A percentile compares a stretch with the other conserved stretches of the same genome.
These are phyloP conservation scores for Aegle marmelos DNA, from an alignment of 345 rosid species.

Conservation along the genomic window DNA sequence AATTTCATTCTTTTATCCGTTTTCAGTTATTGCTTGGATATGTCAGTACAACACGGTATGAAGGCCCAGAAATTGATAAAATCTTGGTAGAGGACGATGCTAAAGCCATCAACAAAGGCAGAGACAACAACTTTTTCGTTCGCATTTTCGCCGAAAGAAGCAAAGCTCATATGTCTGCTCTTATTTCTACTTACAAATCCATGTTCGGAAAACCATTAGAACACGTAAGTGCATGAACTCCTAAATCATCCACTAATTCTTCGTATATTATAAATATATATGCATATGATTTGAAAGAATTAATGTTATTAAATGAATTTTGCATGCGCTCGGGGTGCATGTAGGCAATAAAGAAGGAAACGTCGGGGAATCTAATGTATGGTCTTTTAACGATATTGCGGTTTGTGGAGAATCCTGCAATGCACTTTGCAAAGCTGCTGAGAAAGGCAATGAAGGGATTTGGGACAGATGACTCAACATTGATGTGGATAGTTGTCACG, in stretches of 20 bases:
- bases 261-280: no score
- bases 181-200: constrained; percentile 32
- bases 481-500: constrained; percentile 53
- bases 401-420: constrained; percentile 54
- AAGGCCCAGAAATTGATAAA: constrained; percentile 65
- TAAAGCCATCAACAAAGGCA: constrained; percentile 39
- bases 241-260: background rate
- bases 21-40: constrained; percentile 46
- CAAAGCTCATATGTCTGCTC: constrained; percentile 51
- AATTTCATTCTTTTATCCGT: no score
- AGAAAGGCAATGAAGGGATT: constrained; percentile 62
- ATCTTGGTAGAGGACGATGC: constrained; percentile 45
- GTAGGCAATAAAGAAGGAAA: constrained; percentile 52
- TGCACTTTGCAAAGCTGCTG: constrained; percentile 49
- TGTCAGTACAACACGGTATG: constrained; percentile 50
- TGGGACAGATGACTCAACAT: constrained; percentile 51
- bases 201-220: constrained; percentile 41
- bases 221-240: constrained; percentile 28
- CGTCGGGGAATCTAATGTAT: constrained; percentile 45
- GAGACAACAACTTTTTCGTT: constrained; percentile 35
- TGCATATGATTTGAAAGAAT: no score
- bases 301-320: no score
- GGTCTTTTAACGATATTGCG: constrained; percentile 51
- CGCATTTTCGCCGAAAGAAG: constrained; percentile 63
- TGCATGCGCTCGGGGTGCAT: background rate